Conservation (phyloP, 257 asterid species). For the Dorcoceras hygrometricum region DNA sequence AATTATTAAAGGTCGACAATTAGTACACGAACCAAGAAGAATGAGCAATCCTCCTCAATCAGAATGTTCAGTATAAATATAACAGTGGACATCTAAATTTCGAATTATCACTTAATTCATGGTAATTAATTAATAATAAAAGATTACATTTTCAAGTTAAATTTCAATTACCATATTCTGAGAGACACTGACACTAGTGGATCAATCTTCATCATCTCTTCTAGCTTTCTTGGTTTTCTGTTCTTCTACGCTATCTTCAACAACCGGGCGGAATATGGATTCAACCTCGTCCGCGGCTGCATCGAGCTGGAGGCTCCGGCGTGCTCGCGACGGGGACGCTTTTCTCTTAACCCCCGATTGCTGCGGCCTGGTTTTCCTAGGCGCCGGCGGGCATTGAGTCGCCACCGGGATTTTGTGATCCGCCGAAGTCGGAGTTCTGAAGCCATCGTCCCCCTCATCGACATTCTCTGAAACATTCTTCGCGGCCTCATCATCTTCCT, state of each 20-base stretch:
- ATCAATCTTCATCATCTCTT: conserved; percentile 30
- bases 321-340: conserved; percentile 23
- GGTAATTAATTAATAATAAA: not conserved
- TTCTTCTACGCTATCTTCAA: conserved; percentile 24
- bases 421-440: conserved; percentile 59
- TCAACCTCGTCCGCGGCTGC: conserved; percentile 34
- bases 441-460: conserved; percentile 40
- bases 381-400: conserved; percentile 71
- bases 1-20: too few species aligned
- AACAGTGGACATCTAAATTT: not conserved
- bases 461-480: not conserved
- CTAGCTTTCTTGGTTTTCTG: conserved; percentile 41
- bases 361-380: conserved; percentile 37
- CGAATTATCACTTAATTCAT: not conserved
- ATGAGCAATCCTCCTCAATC: not conserved
- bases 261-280: conserved; percentile 28
- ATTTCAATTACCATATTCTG: not conserved
- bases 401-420: conserved; percentile 49
- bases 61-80: not conserved
- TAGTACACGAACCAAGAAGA: too few species aligned
- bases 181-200: not conserved
- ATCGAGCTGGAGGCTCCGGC: conserved; percentile 31
- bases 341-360: conserved; percentile 35
- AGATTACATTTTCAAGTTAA: not conserved
- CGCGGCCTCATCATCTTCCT: conserved; percentile 1